A percentile compares a stretch with the other conserved stretches of the same genome.
Evolutionary conservation across 495 filamentous ascomycete genomes (phyloP).

Genomic region (Gamarada debralockiae): DNA sequence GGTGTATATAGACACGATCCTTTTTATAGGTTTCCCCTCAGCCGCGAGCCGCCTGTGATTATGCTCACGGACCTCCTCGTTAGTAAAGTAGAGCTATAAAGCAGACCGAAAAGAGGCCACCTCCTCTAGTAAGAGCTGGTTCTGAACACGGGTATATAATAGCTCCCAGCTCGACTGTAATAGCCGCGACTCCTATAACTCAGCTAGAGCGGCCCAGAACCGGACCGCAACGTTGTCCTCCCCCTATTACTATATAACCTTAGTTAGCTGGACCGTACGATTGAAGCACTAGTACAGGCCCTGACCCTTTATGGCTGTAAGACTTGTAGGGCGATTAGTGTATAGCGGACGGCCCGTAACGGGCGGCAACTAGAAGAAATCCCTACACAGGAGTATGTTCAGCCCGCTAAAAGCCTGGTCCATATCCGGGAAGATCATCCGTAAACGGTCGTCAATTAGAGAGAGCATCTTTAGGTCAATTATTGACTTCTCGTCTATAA

Average conservation of each 20-base stretch:
- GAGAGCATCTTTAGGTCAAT: neutral
- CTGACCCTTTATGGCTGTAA: neutral
- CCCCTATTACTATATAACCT: neutral
- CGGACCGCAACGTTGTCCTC: neutral
- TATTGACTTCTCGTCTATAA: constrained; percentile 5
- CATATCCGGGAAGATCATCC: neutral
- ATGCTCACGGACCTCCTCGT: neutral
- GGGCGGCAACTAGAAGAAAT: neutral
- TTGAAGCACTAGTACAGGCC: neutral
- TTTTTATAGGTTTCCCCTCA: constrained; percentile 3
- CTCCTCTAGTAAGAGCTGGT: neutral
- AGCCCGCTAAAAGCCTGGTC: neutral
- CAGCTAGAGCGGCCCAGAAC: neutral
- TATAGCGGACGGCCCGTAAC: neutral
- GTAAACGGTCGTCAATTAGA: constrained; percentile 5
- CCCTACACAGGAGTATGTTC: neutral
- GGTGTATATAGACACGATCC: neutral
- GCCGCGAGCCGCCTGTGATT: neutral
- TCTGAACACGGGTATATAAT: neutral
- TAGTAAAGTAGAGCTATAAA: constrained; percentile 5
- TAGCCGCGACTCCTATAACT: neutral
- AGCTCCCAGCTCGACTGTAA: neutral
- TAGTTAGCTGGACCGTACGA: neutral
- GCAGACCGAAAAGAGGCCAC: neutral
- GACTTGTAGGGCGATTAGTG: neutral